Conservation (phyloP, 2,329 filamentous ascomycete species). For the Ceratocystis eucalypticola region DNA sequence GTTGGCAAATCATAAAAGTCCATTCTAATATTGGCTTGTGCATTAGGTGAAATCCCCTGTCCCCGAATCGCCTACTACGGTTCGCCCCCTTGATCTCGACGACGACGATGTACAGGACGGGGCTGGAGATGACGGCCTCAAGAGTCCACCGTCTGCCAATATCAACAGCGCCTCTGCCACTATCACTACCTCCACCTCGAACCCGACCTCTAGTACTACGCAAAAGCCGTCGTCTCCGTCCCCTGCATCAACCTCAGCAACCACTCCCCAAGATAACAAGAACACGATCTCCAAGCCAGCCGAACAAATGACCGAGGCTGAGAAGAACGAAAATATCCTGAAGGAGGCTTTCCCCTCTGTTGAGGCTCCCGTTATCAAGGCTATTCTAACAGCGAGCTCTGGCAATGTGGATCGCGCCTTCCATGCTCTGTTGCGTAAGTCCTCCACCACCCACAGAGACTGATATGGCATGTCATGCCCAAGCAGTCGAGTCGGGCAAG, state of each 20-base stretch:
- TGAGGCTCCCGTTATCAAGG: constrained; percentile 68
- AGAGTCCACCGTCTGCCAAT: constrained; percentile 19
- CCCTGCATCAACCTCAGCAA: constrained; percentile 20
- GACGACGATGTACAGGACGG: constrained; percentile 56
- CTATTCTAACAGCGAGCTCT: constrained; percentile 72
- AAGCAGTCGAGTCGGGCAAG: too few relatives aligned
- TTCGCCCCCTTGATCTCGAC: constrained; percentile 51
- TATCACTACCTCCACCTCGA: constrained; percentile 12
- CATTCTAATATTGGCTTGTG: background rate
- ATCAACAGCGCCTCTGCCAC: constrained; percentile 16
- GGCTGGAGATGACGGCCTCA: constrained; percentile 31
- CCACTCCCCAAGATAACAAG: constrained; percentile 25
- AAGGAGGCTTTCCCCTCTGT: constrained; percentile 88
- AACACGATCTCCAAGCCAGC: constrained; percentile 67
- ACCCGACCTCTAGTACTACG: constrained; percentile 23
- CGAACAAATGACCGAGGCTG: constrained; percentile 63
- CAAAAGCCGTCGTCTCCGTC: constrained; percentile 23
- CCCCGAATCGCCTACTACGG: constrained; percentile 54
- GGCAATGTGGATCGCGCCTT: constrained; percentile 88
- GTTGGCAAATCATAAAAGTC: background rate
- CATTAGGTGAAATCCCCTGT: constrained; percentile 34
- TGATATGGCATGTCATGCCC: background rate
- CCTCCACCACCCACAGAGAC: background rate
- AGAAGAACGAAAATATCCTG: constrained; percentile 76
- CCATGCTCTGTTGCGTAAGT: constrained; percentile 73